phyloP scores from a whole-genome alignment of 345 rosid genomes.

The Populus tremula region DNA sequence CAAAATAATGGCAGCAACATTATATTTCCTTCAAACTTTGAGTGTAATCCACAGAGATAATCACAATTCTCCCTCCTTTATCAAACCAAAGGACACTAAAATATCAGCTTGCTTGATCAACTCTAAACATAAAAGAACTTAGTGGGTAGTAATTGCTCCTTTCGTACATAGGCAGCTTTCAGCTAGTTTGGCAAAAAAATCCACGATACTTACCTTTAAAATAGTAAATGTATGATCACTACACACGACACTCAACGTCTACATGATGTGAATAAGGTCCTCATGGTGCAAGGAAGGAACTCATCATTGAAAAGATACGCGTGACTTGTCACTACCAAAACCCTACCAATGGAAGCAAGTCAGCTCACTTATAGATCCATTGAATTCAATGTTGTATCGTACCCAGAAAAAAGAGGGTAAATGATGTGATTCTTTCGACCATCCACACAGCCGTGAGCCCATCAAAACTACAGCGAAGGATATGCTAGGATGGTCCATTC shows the following conservation, averaged over 20 bases:
- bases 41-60: neutral
- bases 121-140: neutral
- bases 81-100: neutral
- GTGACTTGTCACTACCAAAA: neutral
- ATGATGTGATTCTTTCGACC: neutral
- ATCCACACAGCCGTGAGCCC: neutral
- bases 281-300: neutral
- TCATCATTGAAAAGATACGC: neutral
- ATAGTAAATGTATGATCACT: too few species aligned
- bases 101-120: neutral
- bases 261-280: neutral
- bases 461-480: neutral
- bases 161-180: neutral
- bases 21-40: neutral
- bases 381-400: neutral
- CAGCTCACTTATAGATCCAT: slow-evolving; percentile 5
- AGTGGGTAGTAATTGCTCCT: neutral
- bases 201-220: neutral
- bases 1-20: neutral
- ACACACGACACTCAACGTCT: neutral
- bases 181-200: neutral
- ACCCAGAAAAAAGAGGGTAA: neutral
- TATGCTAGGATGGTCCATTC: slow-evolving; percentile 17
- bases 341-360: neutral
- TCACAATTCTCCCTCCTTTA: neutral